A percentile compares a stretch with the other conserved stretches of the same genome.
Evolutionary conservation across 2,329 filamentous ascomycete genomes (phyloP).

Genomic region (Paraphaeosphaeria minitans): DNA sequence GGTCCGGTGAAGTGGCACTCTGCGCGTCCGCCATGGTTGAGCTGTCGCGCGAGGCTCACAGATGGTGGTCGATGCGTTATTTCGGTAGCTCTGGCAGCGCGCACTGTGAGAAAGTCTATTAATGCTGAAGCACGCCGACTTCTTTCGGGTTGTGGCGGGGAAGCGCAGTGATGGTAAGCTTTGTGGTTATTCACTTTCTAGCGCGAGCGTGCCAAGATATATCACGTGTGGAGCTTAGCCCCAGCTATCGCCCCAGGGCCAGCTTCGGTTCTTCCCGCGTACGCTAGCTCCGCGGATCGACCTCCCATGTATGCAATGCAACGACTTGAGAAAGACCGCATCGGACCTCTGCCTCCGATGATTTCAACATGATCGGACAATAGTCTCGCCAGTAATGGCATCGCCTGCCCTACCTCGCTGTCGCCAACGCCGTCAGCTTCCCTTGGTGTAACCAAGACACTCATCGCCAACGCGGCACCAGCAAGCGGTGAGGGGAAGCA

Average conservation of each 20-base stretch:
- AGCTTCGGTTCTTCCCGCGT: slow-evolving; percentile 3
- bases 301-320: background rate
- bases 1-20: slow-evolving; percentile 28
- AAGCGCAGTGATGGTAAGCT: background rate
- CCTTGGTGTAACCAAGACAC: background rate
- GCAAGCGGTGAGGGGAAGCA: slow-evolving; percentile 3
- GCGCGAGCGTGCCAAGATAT: background rate
- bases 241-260: background rate
- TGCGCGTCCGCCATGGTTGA: slow-evolving; percentile 40
- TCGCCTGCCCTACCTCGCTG: background rate
- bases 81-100: background rate
- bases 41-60: background rate
- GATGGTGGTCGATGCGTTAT: background rate
- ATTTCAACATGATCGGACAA: background rate
- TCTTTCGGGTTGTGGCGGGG: background rate
- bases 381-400: background rate
- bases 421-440: background rate
- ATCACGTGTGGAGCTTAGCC: background rate
- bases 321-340: background rate
- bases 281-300: background rate
- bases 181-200: background rate
- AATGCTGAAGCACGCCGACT: background rate
- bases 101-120: background rate
- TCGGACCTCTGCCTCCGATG: background rate
- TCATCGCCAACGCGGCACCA: background rate